Conservation (phyloP, 2,329 filamentous ascomycete species). For the Parastagonospora nodorum region DNA sequence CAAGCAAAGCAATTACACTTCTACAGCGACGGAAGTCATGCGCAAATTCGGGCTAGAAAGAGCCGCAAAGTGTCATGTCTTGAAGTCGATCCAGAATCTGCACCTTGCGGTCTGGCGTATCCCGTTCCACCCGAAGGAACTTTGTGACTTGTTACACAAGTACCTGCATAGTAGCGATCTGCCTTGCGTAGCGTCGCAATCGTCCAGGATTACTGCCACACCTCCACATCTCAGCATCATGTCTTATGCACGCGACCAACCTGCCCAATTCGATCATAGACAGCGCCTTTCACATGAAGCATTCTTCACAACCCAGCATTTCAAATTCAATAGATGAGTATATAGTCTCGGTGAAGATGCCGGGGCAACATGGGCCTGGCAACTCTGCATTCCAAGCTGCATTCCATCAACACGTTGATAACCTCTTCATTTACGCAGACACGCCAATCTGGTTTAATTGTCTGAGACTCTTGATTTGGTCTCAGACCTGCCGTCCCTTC, state of each 20-base stretch:
- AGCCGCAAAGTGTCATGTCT: conserved; percentile 1
- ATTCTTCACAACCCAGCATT: conserved; percentile 7
- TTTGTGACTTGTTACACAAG: conserved; percentile 21
- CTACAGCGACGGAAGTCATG: no score
- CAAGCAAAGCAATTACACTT: no score
- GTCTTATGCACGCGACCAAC: conserved; percentile 26
- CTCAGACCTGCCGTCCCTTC: conserved; percentile 7
- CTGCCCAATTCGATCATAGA: conserved; percentile 27
- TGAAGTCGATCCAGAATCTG: conserved; percentile 6
- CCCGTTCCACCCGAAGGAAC: conserved; percentile 14
- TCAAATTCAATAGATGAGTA: conserved; percentile 4
- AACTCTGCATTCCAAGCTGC: conserved; percentile 35
- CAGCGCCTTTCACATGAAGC: conserved; percentile 28
- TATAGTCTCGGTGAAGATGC: conserved; percentile 4
- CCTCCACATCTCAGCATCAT: conserved; percentile 27
- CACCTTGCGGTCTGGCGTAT: conserved; percentile 12
- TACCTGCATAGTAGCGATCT: conserved; percentile 32
- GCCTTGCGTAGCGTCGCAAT: conserved; percentile 28
- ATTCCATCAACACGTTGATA: conserved; percentile 30
- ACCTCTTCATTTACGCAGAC: conserved; percentile 7
- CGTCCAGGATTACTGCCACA: conserved; percentile 17
- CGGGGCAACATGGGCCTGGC: conserved; percentile 21
- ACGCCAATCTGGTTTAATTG: conserved; percentile 11
- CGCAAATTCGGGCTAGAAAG: background rate
- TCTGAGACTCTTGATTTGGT: conserved; percentile 17